Evolutionary conservation across 2,329 filamentous ascomycete genomes (phyloP), one percentile per base, ranked within the genome.

Genomic region (Chrysoporthe puriensis): DNA sequence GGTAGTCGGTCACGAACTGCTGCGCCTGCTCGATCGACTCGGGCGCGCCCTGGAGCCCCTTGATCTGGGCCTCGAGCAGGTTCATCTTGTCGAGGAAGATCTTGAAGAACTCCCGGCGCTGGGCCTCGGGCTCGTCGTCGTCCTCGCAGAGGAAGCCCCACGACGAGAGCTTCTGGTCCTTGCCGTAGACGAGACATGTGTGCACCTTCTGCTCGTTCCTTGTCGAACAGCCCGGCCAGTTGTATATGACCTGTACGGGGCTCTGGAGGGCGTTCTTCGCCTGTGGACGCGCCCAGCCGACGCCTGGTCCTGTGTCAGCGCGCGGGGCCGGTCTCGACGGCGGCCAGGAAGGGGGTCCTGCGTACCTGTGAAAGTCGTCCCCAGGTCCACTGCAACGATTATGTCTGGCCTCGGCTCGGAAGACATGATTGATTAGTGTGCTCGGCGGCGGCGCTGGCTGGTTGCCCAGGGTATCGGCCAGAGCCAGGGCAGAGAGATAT

Each of bases 201-300:
- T 84, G 84, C 0, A 86, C 84, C 71, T 87, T 87, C 70, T 85
- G 84, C 70, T 87, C 84, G 62, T 83, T 83, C 66, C 80, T 81
- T 65, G 84, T 82, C 13, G 81, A 81, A 56, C 81, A 81, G 3
- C 84, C 84, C 0, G 85, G 85, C 85, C 85, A 87, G 76, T 85
- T 82, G 73, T 84, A 79, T 71, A 84, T 78, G 44, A 82, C 75
- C 63, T 83, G 81, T 59, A 83, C 79, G 2, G 81, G 80, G 13
- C 74, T 79, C 56, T 76, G 76, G 4, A 77, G 74, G 21, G 78
- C 78, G 57, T 74, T 71, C 50, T 71, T 71, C 36, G 68, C 68
- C 54, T 75, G 74, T 4, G 75, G 74, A 4, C 75, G 72, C 5
- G 76, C 74, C 76, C 77, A 78, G 13, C 75, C 75, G 21, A 78